These are phyloP conservation scores for Chimonanthus salicifolius DNA, from an alignment of 164 flowering plant species.

Conservation along the genomic window DNA sequence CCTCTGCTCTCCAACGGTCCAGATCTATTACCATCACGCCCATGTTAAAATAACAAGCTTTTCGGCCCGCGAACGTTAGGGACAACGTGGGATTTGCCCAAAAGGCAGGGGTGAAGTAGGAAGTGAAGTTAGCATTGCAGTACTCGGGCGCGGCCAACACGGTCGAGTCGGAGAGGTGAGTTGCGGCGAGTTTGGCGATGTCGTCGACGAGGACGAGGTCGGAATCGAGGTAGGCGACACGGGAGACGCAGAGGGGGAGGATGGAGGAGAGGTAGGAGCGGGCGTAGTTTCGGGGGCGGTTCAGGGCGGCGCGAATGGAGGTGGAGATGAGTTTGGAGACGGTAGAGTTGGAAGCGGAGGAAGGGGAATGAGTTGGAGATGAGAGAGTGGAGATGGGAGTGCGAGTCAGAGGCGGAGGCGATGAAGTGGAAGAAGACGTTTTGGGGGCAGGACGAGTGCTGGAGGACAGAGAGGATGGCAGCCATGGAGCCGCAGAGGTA, in stretches of 20 bases:
- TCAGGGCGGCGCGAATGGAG: constrained; percentile 78
- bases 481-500: constrained; percentile 94
- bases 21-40: constrained; percentile 92
- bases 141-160: constrained; percentile 90
- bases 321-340: constrained; percentile 72
- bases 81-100: constrained; percentile 80
- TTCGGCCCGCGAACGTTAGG: constrained; percentile 54
- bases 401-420: constrained; percentile 38
- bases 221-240: constrained; percentile 79
- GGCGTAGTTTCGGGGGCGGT: constrained; percentile 85
- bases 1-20: constrained; percentile 60
- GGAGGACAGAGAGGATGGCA: constrained; percentile 71
- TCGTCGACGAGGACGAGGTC: constrained; percentile 84
- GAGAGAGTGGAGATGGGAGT: constrained; percentile 33
- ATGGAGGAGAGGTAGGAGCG: constrained; percentile 64
- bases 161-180: constrained; percentile 26
- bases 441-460: constrained; percentile 80
- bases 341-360: constrained; percentile 42
- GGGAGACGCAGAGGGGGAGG: constrained; percentile 54
- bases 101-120: constrained; percentile 79
- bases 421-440: constrained; percentile 74
- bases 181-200: constrained; percentile 52
- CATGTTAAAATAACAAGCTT: constrained; percentile 86
- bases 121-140: constrained; percentile 85
- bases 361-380: constrained; percentile 66